Evolutionary conservation across 192 early-diverging fungal species (phyloP), one percentile per base, ranked within the genome.

Genomic region (Coemansia brasiliensis): DNA sequence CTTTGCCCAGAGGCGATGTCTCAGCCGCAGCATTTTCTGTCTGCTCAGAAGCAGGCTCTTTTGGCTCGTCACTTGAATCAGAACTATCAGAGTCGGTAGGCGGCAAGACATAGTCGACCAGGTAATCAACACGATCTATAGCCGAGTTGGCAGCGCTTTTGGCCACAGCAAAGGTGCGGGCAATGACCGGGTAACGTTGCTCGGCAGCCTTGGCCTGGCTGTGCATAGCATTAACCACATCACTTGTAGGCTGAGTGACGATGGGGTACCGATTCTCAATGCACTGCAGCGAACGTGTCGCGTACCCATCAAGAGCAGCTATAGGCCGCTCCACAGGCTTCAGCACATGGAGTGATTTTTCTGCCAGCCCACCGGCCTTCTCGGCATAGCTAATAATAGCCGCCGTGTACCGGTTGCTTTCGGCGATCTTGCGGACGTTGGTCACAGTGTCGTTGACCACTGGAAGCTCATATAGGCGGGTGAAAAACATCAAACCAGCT

Each of bases 221-320:
- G 62, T 81, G 85, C 38, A 88, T 79, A 7, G 74, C 66, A 25
- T 67, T 65, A 18, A 91, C 61, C 44, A 91, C 76, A 52, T 86
- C 85, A 17, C 63, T 63, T 0, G 87, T 88, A 56, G 84, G 85
- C 61, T 83, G 70, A 20, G 59, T 80, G 32, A 88, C 75, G 43
- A 86, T 80, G 5, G 87, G 86, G 61, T 86, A 86, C 29, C 57
- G 74, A 3, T 65, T 52, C 52, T 88, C 88, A 18, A 91, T 39
- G 18, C 82, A 29, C 45, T 87, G 86, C 16, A 91, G 74, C 4
- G 87, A 86, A 42, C 82, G 75, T n/a, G 76, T 81, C 29, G 85
- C 88, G 35, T 87, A 62, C 17, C 80, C 65, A 54, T 91, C 88
- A 4, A 82, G 81, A 7, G 67, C 75, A 50, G 67, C 55, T 25